Conservation (phyloP, 768 basidiomycete species). For the Gautieria morchelliformis region DNA sequence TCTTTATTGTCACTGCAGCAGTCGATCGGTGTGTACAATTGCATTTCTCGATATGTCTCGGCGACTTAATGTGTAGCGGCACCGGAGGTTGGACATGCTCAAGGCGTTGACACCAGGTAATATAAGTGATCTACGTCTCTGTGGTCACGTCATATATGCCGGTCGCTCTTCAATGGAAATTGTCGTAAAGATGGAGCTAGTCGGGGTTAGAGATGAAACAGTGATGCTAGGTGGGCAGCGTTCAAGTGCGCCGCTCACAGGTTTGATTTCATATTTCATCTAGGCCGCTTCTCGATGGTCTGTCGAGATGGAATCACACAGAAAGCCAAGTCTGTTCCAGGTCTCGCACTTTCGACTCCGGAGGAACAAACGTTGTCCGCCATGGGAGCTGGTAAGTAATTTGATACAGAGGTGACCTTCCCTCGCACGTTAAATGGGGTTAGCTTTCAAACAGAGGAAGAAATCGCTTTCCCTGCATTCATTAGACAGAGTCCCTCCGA, state of each 20-base stretch:
- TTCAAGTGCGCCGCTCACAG: too few species aligned
- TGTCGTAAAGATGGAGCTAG: slow-evolving; percentile 74
- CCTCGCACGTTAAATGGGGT: not conserved
- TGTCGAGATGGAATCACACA: slow-evolving; percentile 64
- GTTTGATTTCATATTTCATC: not conserved
- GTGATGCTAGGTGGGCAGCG: slow-evolving; percentile 49
- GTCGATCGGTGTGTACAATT: slow-evolving; percentile 53
- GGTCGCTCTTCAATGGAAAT: slow-evolving; percentile 76
- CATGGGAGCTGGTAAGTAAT: slow-evolving; percentile 56
- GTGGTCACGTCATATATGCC: slow-evolving; percentile 74
- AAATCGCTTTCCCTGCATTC: slow-evolving; percentile 45
- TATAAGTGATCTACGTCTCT: slow-evolving; percentile 57
- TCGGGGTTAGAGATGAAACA: slow-evolving; percentile 44
- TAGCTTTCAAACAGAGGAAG: slow-evolving; percentile 55
- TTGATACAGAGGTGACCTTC: not conserved
- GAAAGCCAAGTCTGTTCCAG: slow-evolving; percentile 53
- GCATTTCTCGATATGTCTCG: not conserved
- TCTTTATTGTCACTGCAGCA: slow-evolving; percentile 78
- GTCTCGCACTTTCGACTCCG: slow-evolving; percentile 44
- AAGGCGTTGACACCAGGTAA: slow-evolving; percentile 37
- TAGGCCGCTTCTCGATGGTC: slow-evolving; percentile 91
- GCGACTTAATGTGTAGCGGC: not conserved
- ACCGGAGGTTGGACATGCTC: slow-evolving; percentile 57
- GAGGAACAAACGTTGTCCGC: slow-evolving; percentile 55
- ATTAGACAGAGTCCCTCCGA: slow-evolving; percentile 64